phyloP scores from a whole-genome alignment of 352 stramenopile species.

The Phytophthora fragariaefolia region DNA sequence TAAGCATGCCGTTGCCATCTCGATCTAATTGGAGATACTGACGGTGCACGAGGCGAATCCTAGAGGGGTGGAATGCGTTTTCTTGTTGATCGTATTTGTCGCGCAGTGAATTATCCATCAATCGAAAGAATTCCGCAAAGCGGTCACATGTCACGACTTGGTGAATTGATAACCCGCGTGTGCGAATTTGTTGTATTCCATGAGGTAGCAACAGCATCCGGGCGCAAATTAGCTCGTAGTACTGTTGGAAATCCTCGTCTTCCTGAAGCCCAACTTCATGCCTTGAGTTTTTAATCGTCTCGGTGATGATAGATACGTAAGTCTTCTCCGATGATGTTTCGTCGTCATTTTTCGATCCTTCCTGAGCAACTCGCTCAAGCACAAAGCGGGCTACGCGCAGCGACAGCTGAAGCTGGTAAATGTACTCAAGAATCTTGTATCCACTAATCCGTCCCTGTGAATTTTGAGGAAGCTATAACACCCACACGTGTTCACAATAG shows the following conservation, averaged over 20 bases:
- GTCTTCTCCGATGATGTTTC: conserved; percentile 41
- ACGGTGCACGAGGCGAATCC: conserved; percentile 52
- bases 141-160: conserved; percentile 40
- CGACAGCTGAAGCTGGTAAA: conserved; percentile 52
- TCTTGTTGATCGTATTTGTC: conserved; percentile 38
- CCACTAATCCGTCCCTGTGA: conserved; percentile 48
- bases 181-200: conserved; percentile 34
- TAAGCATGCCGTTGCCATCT: conserved; percentile 69
- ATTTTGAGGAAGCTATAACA: conserved; percentile 46
- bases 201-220: conserved; percentile 64
- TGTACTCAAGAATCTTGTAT: conserved; percentile 51
- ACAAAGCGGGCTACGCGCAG: conserved; percentile 31
- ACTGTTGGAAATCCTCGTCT: conserved; percentile 54
- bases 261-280: conserved; percentile 32
- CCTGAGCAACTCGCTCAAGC: conserved; percentile 17
- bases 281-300: conserved; percentile 30
- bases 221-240: conserved; percentile 69
- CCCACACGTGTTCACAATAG: background rate
- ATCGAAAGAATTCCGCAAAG: conserved; percentile 51
- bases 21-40: conserved; percentile 74
- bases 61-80: conserved; percentile 45
- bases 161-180: conserved; percentile 33
- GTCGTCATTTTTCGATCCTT: conserved; percentile 11
- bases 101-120: conserved; percentile 41
- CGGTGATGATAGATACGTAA: conserved; percentile 37